Base-by-base conservation (phyloP, 169 alveolate genomes). In the Hepatocystis sp. region DNA sequence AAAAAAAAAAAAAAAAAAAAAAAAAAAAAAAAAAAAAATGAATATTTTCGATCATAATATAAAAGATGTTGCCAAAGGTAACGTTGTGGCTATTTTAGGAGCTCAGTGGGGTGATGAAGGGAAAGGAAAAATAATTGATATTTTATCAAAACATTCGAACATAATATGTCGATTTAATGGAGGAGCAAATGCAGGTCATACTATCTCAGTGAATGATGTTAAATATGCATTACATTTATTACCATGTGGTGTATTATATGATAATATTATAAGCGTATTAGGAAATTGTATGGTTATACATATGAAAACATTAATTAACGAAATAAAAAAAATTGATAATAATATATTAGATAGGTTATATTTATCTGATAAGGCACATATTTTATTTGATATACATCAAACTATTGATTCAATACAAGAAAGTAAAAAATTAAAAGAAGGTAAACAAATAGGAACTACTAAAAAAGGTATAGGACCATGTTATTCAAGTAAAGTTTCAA, bases 71-170 rank as follows among this genome's bases (percentile, higher is more conserved):
- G 67, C 47, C 11, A 34, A 63, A 25, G 81, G 60, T 25, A 67
- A 92, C 88, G 93, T 91, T 2, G 67, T 92, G 21, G 91, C 91
- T 51, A 84, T 93, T 7, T 61, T 96, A 17, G 99, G 99, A n/a
- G 76, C 97, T 67, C 97, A 97, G 84, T 97, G 99, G 99, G 99
- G 99, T 27, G 99, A 97, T 90, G 99, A 97, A 88, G 99, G 99
- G 5, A 97, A 97, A 91, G 99, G 99, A 8, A 97, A 97, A 86
- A 94, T 97, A 2, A 98, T 97, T n/a, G 98, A 96, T 67, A 91
- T 93, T 10, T 90, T 97, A 30, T 94, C 99, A 30, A 88, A 92
- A 47, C 93, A 96, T 53, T 93, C 95, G 8, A 97, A 96, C 66
- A 61, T 92, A 25, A 90, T 96, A 27, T 97, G 97, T 11, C 90